phyloP scores from a whole-genome alignment of 2,329 filamentous ascomycete genomes.

The Graphilbum ipis-grandicollis region DNA sequence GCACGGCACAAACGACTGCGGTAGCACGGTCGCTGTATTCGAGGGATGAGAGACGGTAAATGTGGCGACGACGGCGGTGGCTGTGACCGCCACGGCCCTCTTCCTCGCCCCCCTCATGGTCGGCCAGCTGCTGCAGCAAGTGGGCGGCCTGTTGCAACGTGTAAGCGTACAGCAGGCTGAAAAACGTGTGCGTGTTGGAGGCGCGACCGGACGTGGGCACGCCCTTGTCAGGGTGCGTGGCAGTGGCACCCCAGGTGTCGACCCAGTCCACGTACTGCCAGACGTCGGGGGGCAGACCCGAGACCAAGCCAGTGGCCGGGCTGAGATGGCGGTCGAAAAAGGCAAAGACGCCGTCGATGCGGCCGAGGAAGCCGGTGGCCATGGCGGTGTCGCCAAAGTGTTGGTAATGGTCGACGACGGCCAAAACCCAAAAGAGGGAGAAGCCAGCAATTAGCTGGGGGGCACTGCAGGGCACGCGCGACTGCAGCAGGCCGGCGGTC shows the following conservation, averaged over 20 bases:
- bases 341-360: constrained; percentile 18
- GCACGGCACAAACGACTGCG: constrained; percentile 11
- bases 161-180: constrained; percentile 21
- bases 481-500: constrained; percentile 16
- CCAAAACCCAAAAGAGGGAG: constrained; percentile 19
- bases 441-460: constrained; percentile 20
- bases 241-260: constrained; percentile 10
- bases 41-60: no score
- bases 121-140: no score
- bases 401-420: constrained; percentile 18
- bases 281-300: constrained; percentile 10
- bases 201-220: constrained; percentile 19
- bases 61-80: no score
- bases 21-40: constrained; percentile 15
- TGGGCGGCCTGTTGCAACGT: constrained; percentile 16
- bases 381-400: constrained; percentile 17
- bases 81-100: no score
- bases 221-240: constrained; percentile 11
- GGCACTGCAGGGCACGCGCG: constrained; percentile 18
- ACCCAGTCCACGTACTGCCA: constrained; percentile 22
- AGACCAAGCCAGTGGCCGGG: constrained; percentile 7
- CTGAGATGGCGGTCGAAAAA: constrained; percentile 15
- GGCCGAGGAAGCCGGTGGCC: constrained; percentile 15
- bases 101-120: no score
- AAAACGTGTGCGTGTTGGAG: constrained; percentile 21